phyloP scores from a whole-genome alignment of 768 basidiomycete genomes.

The Crepidotus variabilis region DNA sequence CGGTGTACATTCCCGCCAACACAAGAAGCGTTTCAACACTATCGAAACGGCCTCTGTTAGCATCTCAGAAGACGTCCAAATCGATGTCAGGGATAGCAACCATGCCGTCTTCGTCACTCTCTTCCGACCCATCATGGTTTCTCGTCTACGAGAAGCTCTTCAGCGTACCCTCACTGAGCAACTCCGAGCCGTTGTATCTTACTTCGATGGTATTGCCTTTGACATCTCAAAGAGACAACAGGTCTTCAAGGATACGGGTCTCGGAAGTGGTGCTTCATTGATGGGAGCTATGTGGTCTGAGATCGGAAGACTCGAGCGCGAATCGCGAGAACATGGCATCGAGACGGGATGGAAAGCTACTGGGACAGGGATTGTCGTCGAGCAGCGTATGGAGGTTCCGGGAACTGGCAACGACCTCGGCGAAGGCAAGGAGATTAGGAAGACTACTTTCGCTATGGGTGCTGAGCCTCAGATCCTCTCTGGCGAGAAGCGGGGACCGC shows the following conservation, averaged over 20 bases:
- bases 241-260: constrained; percentile 64
- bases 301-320: constrained; percentile 50
- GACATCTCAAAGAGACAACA: constrained; percentile 55
- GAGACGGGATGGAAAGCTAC: constrained; percentile 50
- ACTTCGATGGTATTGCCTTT: constrained; percentile 52
- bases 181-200: constrained; percentile 46
- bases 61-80: constrained; percentile 53
- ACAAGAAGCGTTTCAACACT: constrained; percentile 47
- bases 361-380: constrained; percentile 59
- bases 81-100: constrained; percentile 58
- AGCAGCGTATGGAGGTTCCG: constrained; percentile 29
- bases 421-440: constrained; percentile 10
- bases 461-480: constrained; percentile 71
- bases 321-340: constrained; percentile 26
- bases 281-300: constrained; percentile 70
- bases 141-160: constrained; percentile 56
- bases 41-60: constrained; percentile 52
- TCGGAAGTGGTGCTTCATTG: constrained; percentile 42
- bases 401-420: constrained; percentile 5
- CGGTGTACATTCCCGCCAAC: constrained; percentile 38
- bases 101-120: constrained; percentile 58
- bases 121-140: constrained; percentile 58
- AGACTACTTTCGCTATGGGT: constrained; percentile 55
- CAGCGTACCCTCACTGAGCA: constrained; percentile 56
- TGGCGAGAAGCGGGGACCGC: constrained; percentile 65